Percentiles rank a stretch among this genome's conserved stretches.
Evolutionary conservation across 306 rosid species (phyloP).

Genomic region (Trifolium subterraneum): DNA sequence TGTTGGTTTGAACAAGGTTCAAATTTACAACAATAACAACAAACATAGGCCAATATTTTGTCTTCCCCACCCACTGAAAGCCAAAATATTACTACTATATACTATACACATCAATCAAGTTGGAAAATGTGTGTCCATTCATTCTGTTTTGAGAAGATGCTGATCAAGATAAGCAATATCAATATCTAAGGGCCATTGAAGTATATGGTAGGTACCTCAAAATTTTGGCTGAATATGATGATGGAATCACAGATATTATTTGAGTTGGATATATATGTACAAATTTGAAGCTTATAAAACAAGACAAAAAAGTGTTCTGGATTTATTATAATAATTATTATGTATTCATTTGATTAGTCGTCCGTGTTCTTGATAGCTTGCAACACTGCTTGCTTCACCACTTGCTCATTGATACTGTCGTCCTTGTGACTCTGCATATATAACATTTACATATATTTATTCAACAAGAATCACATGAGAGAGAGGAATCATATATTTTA

Average conservation of each 20-base stretch:
- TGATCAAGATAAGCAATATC: conserved; percentile 34
- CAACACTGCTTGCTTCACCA: conserved; percentile 83
- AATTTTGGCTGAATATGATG: conserved; percentile 44
- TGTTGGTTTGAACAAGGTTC: too few relatives aligned
- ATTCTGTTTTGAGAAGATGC: conserved; percentile 29
- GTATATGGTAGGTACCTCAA: conserved; percentile 27
- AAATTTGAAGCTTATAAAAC: conserved; percentile 27
- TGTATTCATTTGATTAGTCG: conserved; percentile 43
- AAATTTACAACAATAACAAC: too few relatives aligned
- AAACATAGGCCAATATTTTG: too few relatives aligned
- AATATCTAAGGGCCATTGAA: conserved; percentile 33
- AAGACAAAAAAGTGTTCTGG: conserved; percentile 34
- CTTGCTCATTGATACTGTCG: conserved; percentile 67
- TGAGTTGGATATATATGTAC: conserved; percentile 19
- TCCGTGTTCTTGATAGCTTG: conserved; percentile 71
- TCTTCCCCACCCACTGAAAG: too few relatives aligned
- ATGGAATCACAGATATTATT: conserved; percentile 13
- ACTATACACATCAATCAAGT: too few relatives aligned
- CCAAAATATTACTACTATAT: too few relatives aligned
- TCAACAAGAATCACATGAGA: neutral
- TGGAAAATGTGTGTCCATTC: conserved; percentile 43
- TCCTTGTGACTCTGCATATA: conserved; percentile 62
- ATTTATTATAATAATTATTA: neutral
- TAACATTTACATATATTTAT: too few relatives aligned
- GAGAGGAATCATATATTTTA: conserved; percentile 9